Base-by-base conservation (phyloP, 768 basidiomycete species). In the Leccinum disarticulatum region DNA sequence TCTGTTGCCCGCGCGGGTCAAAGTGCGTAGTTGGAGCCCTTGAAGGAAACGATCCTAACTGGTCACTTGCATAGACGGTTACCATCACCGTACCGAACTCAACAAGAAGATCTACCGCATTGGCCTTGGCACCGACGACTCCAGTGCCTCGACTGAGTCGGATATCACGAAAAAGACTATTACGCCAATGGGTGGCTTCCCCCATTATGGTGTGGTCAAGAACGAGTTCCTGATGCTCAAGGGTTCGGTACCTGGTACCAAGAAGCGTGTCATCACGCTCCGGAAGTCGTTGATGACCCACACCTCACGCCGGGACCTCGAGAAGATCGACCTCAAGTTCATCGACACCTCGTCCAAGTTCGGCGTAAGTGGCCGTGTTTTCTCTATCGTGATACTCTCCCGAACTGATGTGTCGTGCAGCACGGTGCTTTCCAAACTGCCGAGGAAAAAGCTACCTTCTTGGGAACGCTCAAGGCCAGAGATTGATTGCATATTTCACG, bases 1-100 rank as follows among this genome's bases (percentile, higher is more conserved):
- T 95, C 95, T n/a, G 97, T 99, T 70, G 97, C 95, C 62, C 95
- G 97, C 83, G 95, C 97, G 68, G 97, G 97, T 92, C 96, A 98
- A 90, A 92, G 91, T 93, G 76, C 69, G 93, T 82, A 47, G 60
- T 72, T 43, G 55, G 6, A 19, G 27, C 54, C 33, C 36, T 53
- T 51, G 13, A 33, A 22, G 22, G 48, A 49, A 27, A 52, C 48
- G n/a, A 60, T 10, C 9, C 43, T 43, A n/a, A 28, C 58, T 38
- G 38, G 68, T 55, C 58, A 33, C 13, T 17, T 63, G 8, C 60
- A n/a, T 62, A 93, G 91, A 95, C 73, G 93, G 93, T 64, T 95
- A 94, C 80, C 93, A 94, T 69, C 95, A 98, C 81, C 92, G 95
- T 71, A 95, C 93, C 57, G 94, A 97, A 79, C 83, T 95, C 72